Evolutionary conservation across 164 flowering plant species (phyloP).

Genomic region (Euptelea pleiosperma): DNA sequence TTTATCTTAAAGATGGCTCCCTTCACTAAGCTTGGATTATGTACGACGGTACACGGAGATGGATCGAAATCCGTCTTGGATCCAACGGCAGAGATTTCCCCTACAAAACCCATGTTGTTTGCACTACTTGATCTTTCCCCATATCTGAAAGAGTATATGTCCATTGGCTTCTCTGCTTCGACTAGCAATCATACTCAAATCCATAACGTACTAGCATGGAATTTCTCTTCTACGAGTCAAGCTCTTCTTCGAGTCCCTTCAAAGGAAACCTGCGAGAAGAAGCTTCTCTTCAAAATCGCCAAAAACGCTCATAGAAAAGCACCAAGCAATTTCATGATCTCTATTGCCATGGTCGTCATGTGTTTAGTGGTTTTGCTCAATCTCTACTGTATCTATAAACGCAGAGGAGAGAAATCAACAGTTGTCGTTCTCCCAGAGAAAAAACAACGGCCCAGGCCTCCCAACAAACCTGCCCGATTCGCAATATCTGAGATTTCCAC

Average conservation of each 20-base stretch:
- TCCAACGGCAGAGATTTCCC: neutral
- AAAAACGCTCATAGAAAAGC: slow-evolving; percentile 13
- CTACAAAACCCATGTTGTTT: slow-evolving; percentile 1
- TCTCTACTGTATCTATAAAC: slow-evolving; percentile 28
- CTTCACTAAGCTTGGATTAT: slow-evolving; percentile 40
- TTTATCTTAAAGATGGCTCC: slow-evolving; percentile 37
- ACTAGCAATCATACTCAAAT: slow-evolving; percentile 43
- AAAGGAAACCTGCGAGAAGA: slow-evolving; percentile 13
- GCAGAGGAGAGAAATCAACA: neutral
- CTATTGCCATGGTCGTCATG: slow-evolving; percentile 31
- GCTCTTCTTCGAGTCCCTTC: slow-evolving; percentile 16
- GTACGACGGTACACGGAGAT: slow-evolving; percentile 33
- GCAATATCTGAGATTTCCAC: slow-evolving; percentile 29
- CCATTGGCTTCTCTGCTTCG: slow-evolving; percentile 62
- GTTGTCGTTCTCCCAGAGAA: slow-evolving; percentile 8
- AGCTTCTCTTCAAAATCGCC: slow-evolving; percentile 3
- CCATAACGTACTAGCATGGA: slow-evolving; percentile 36
- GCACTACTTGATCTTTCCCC: slow-evolving; percentile 11
- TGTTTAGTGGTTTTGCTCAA: slow-evolving; percentile 24
- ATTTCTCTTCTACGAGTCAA: slow-evolving; percentile 13
- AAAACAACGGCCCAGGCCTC: slow-evolving; percentile 39
- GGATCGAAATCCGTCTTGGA: slow-evolving; percentile 38
- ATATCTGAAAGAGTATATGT: slow-evolving; percentile 50
- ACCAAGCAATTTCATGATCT: slow-evolving; percentile 32
- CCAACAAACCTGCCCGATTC: slow-evolving; percentile 47